Evolutionary conservation across 73 alveolate species (phyloP).

Genomic region (Tetrahymena elliotti): DNA sequence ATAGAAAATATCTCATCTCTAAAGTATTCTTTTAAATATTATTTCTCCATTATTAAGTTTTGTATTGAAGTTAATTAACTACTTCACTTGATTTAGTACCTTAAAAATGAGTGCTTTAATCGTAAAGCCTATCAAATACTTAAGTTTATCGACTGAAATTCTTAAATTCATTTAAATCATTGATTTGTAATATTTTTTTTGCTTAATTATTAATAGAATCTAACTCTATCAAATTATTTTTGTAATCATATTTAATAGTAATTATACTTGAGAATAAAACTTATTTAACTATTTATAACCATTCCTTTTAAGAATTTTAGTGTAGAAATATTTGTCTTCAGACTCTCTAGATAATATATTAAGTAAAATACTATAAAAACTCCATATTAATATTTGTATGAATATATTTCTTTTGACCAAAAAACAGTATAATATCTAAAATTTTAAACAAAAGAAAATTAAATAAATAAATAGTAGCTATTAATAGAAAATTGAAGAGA

Average conservation of each 20-base stretch:
- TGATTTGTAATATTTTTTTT: neutral
- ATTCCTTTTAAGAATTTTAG: neutral
- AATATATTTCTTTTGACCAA: neutral
- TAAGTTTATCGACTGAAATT: neutral
- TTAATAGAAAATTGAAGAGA: too few relatives aligned
- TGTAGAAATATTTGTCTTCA: neutral
- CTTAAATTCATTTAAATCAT: neutral
- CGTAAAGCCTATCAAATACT: neutral
- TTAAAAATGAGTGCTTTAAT: neutral
- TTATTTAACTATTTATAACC: neutral
- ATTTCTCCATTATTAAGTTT: neutral
- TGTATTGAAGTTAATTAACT: neutral
- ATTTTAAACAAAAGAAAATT: too few relatives aligned
- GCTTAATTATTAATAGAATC: neutral
- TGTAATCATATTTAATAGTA: neutral
- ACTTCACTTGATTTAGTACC: neutral
- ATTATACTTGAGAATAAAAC: neutral
- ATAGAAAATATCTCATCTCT: neutral
- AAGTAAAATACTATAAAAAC: neutral
- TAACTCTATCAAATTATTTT: neutral
- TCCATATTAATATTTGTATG: neutral
- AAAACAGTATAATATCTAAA: neutral
- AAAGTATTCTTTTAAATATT: neutral
- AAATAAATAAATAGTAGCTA: neutral
- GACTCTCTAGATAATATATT: neutral